Evolutionary conservation across 2,329 filamentous ascomycete genomes (phyloP).

Genomic region (Ceratocystiopsis brevicomis): DNA sequence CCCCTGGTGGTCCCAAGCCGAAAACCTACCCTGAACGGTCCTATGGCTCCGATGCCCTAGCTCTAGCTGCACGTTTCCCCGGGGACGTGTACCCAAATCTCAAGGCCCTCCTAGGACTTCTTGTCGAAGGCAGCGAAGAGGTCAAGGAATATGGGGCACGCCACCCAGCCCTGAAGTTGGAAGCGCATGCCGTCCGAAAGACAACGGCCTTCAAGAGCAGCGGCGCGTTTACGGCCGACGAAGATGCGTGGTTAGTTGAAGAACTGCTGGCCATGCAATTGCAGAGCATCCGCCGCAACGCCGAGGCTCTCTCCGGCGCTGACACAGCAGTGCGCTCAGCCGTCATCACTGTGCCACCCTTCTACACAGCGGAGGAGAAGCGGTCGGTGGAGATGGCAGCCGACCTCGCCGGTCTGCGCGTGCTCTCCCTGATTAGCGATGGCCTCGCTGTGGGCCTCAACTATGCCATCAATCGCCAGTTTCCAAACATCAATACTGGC

Average conservation of each 20-base stretch:
- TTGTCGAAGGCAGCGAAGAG: constrained; percentile 33
- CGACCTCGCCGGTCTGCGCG: constrained; percentile 69
- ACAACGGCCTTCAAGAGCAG: constrained; percentile 72
- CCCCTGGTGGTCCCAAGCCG: constrained; percentile 40
- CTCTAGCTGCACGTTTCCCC: constrained; percentile 71
- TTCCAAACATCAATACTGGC: constrained; percentile 66
- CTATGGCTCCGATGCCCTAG: constrained; percentile 82
- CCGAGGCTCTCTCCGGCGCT: constrained; percentile 62
- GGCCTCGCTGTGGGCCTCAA: constrained; percentile 84
- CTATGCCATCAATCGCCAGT: constrained; percentile 81
- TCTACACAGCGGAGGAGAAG: constrained; percentile 82
- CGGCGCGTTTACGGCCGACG: constrained; percentile 36
- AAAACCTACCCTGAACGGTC: constrained; percentile 67
- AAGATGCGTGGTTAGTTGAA: constrained; percentile 61
- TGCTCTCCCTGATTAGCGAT: constrained; percentile 72
- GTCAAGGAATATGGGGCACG: constrained; percentile 53
- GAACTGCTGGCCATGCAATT: constrained; percentile 93
- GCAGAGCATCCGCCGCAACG: constrained; percentile 77
- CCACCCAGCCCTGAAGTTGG: constrained; percentile 61
- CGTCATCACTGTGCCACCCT: constrained; percentile 77
- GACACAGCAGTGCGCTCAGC: constrained; percentile 56
- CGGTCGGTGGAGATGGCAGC: constrained; percentile 69
- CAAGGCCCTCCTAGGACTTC: constrained; percentile 71
- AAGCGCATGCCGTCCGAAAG: constrained; percentile 36
- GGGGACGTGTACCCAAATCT: constrained; percentile 89